Evolutionary conservation across 768 basidiomycete species (phyloP).

Genomic region (Holtermanniella nyarrowii): DNA sequence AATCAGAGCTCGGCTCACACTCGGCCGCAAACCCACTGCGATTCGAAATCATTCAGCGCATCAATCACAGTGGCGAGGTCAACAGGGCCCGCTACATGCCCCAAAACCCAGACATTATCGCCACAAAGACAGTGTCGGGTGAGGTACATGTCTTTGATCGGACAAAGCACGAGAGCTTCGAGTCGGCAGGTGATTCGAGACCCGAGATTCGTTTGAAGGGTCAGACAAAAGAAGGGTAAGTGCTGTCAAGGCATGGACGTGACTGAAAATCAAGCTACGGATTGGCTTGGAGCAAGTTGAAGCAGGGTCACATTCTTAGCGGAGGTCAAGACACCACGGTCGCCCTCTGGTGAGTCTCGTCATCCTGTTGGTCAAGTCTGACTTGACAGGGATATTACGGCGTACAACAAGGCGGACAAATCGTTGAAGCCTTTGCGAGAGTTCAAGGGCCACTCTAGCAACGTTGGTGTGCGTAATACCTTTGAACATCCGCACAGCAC

Average conservation of each 20-base stretch:
- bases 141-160: slow-evolving; percentile 93
- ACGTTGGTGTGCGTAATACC: slow-evolving; percentile 65
- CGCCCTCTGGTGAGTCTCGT: slow-evolving; percentile 65
- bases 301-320: slow-evolving; percentile 72
- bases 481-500: neutral
- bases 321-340: slow-evolving; percentile 94
- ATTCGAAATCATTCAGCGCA: slow-evolving; percentile 80
- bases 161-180: slow-evolving; percentile 91
- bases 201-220: slow-evolving; percentile 87
- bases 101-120: slow-evolving; percentile 92
- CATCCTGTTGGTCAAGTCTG: neutral
- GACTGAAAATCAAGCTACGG: slow-evolving; percentile 89
- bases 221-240: slow-evolving; percentile 85
- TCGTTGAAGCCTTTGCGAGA: slow-evolving; percentile 73
- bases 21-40: slow-evolving; percentile 72
- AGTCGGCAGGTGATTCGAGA: slow-evolving; percentile 68
- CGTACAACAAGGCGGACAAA: slow-evolving; percentile 64
- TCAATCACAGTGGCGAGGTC: slow-evolving; percentile 91
- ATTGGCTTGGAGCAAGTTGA: slow-evolving; percentile 79
- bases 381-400: slow-evolving; percentile 70
- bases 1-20: slow-evolving; percentile 80
- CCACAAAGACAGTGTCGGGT: slow-evolving; percentile 82
- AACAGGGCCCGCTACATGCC: slow-evolving; percentile 99
- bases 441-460: slow-evolving; percentile 79
- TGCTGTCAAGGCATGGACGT: slow-evolving; percentile 8